phyloP scores from a whole-genome alignment of 2,329 filamentous ascomycete genomes.

The Zopfia rhizophila region DNA sequence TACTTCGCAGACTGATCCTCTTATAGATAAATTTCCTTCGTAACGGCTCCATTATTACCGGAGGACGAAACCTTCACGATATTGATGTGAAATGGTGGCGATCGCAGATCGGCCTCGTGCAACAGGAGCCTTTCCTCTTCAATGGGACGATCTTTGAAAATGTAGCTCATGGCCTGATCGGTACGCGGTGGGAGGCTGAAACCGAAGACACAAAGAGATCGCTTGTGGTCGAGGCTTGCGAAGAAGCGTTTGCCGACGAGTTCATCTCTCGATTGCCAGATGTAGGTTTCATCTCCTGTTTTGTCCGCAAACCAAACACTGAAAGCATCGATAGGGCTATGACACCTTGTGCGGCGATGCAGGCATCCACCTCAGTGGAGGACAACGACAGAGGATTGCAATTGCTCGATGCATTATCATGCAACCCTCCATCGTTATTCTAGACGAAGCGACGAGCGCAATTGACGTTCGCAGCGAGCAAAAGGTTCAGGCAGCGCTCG shows the following conservation, averaged over 20 bases:
- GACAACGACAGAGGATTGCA: constrained; percentile 94
- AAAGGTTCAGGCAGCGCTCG: constrained; percentile 89
- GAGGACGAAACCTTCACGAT: constrained; percentile 69
- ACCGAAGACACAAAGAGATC: constrained; percentile 69
- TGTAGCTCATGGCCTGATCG: constrained; percentile 83
- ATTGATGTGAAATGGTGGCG: constrained; percentile 90
- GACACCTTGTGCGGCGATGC: constrained; percentile 91
- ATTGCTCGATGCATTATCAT: constrained; percentile 89
- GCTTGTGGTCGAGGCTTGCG: constrained; percentile 67
- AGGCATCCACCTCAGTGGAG: constrained; percentile 88
- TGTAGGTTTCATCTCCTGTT: constrained; percentile 12
- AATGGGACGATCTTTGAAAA: constrained; percentile 87
- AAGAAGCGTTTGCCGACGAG: constrained; percentile 90
- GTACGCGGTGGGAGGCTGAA: constrained; percentile 66
- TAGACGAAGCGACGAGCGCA: constrained; percentile 93
- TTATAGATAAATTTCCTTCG: constrained; percentile 25
- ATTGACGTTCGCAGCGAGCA: constrained; percentile 94
- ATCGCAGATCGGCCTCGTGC: constrained; percentile 89
- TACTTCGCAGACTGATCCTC: constrained; percentile 1
- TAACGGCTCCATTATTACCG: constrained; percentile 34
- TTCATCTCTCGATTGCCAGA: constrained; percentile 74
- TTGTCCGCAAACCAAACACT: constrained; percentile 62
- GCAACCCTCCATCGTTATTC: constrained; percentile 85
- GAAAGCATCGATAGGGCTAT: constrained; percentile 69
- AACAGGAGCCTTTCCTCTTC: constrained; percentile 91